Evolutionary conservation across 2,329 filamentous ascomycete species (phyloP), one percentile per base, ranked within the genome.

Genomic region (Fusarium sp.): DNA sequence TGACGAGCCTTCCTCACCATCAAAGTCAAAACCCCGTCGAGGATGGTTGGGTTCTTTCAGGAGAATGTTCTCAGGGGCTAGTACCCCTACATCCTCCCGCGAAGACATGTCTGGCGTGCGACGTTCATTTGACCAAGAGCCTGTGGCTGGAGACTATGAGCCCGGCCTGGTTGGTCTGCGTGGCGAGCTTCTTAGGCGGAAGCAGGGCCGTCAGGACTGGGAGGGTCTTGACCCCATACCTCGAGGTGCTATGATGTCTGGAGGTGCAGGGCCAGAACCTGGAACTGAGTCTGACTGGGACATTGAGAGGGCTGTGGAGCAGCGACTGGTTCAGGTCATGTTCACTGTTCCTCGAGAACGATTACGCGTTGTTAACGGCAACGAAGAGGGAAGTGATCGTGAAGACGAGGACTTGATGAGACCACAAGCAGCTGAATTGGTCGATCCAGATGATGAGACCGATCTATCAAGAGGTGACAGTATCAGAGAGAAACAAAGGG

Each of bases 301-400:
- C 72, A 88, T 94, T 41, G 92, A 94, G 77, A 84, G 86, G 58
- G 91, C 91, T 4, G 87, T 91, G 3, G 90, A 93, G 80, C 87
- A 87, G 62, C 82, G 91, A 23, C 83, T 92, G 11, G 91, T 94
- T 65, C 92, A 94, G 79, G 88, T 93, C 76, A 96, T 97, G 88
- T 98, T 97, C 79, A 98, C 95, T 1, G 93, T 98, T 64, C 95
- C 96, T 4, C 93, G 91, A 78, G 91, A 95, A 79, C 89, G 89
- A 72, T 81, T 98, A 67, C 84, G 95, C 26, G 94, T 98, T n/a
- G 95, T 98, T 21, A 98, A 98, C 78, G 90, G 88, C 52, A 91
- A 91, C 37, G 77, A 78, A n/a, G 77, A 77, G 14, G 75, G 76
- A 23, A 75, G 74, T 14, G 62, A 73, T 11, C 75, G 74, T 8